These are phyloP conservation scores for Cladosporium sp. DNA, from an alignment of 2,329 filamentous ascomycete genomes.

Conservation along the genomic window DNA sequence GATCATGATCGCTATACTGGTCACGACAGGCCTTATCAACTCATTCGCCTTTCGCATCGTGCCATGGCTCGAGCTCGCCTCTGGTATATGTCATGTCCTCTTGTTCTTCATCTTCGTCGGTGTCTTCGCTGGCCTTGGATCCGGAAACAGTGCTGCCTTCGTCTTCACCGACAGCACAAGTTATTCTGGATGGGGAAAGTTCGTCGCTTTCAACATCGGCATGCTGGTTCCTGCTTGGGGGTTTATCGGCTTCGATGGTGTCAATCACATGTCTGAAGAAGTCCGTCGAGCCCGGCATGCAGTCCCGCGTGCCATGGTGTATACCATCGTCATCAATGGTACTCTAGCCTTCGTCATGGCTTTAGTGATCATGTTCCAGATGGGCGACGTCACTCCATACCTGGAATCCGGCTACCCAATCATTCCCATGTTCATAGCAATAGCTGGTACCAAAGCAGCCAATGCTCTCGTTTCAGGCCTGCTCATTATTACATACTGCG, in stretches of 20 bases:
- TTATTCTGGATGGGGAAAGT: conserved; percentile 10
- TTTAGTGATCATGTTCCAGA: conserved; percentile 36
- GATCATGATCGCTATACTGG: conserved; percentile 34
- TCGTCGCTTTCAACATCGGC: conserved; percentile 7
- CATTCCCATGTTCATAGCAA: conserved; percentile 12
- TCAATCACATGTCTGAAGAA: conserved; percentile 40
- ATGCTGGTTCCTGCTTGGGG: conserved; percentile 11
- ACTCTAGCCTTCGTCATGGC: conserved; percentile 38
- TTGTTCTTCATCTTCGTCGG: conserved; percentile 15
- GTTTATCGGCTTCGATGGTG: conserved; percentile 13
- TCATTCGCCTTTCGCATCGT: conserved; percentile 35
- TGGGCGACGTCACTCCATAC: conserved; percentile 29
- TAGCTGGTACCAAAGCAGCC: conserved; percentile 10
- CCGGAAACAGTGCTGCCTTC: conserved; percentile 9
- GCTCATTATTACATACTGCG: conserved; percentile 18
- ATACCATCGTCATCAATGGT: conserved; percentile 36
- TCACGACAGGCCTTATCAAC: conserved; percentile 29
- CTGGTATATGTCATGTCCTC: conserved; percentile 15
- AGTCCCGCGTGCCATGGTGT: conserved; percentile 35
- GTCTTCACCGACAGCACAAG: conserved; percentile 12
- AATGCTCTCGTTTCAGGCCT: conserved; percentile 15
- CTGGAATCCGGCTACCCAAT: conserved; percentile 13
- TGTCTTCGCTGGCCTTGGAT: conserved; percentile 12
- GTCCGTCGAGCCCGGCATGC: conserved; percentile 28
- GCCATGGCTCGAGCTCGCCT: conserved; percentile 16